A percentile compares a stretch with the other conserved stretches of the same genome.
Conservation (phyloP, 1,139 yeast species). For the Yamadazyma aaseri region DNA sequence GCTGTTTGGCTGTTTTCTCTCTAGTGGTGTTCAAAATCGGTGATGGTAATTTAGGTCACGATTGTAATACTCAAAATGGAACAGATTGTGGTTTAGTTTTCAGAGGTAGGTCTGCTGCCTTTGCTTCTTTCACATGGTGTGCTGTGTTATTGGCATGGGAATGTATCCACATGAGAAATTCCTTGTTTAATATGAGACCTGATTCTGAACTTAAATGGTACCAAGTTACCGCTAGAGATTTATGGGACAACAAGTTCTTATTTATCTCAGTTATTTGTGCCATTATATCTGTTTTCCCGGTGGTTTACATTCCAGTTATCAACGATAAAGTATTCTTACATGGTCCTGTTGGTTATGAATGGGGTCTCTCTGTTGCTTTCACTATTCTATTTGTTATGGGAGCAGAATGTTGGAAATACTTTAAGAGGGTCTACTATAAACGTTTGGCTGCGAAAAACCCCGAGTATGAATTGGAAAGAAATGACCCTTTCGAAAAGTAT, state of each 20-base stretch:
- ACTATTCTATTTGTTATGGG: constrained; percentile 58
- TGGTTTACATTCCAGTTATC: constrained; percentile 84
- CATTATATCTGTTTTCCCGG: constrained; percentile 72
- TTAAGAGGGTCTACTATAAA: constrained; percentile 58
- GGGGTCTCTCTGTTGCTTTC: constrained; percentile 77
- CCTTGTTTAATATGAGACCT: constrained; percentile 74
- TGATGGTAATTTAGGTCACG: constrained; percentile 61
- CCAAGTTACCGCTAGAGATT: constrained; percentile 54
- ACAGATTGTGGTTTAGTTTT: constrained; percentile 61
- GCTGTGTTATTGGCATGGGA: constrained; percentile 88
- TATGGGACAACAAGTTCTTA: constrained; percentile 75
- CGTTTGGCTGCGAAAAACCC: constrained; percentile 47
- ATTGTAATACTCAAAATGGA: constrained; percentile 49
- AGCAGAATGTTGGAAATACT: constrained; percentile 66
- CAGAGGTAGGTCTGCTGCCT: constrained; percentile 77
- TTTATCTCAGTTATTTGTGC: constrained; percentile 84
- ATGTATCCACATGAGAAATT: constrained; percentile 72
- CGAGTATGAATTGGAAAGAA: constrained; percentile 62
- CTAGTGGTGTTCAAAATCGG: constrained; percentile 67
- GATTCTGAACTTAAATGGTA: constrained; percentile 62
- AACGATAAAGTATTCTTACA: constrained; percentile 78
- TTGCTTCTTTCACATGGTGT: constrained; percentile 90
- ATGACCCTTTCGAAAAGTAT: constrained; percentile 63
- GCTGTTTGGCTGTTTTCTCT: constrained; percentile 69
- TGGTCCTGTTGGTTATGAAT: constrained; percentile 71